Base-by-base conservation (phyloP, 495 filamentous ascomycete genomes). In the Aspergillus bertholletiae region DNA sequence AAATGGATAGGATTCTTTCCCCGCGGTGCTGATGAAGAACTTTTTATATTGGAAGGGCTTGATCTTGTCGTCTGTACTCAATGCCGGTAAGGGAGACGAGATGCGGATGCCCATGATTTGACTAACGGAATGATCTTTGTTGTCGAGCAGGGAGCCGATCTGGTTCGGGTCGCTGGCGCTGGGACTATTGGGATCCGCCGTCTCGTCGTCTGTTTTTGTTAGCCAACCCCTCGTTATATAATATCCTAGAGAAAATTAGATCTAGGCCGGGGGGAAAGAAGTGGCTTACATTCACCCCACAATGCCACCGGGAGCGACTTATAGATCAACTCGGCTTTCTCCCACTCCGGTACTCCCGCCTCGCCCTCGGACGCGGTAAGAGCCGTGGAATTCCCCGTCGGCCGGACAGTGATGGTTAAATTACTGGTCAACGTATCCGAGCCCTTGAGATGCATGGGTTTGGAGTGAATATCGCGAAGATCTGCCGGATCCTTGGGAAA, bases 361-460 rank as follows among this genome's bases (percentile, higher is more conserved):
- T 5, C 9, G 9, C 5, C 27, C 27, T 5, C 9, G 5, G 9
- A 9, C 27, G 5, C 9, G 27, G 27, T 5, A 5, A 5, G 27
- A 5, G 5, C 9, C 27, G 27, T 5, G 27, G 27, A 28, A 28
- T 5, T 28, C 5, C 5, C 27, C 27, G 27, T 28, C n/a, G n/a
- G n/a, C n/a, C n/a, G n/a, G 44, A 46, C 15, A 3, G 8, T 46
- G 0, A 46, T 22, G 3, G 44, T 46, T 21, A 46, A 22, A 22
- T 18, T 24, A 22, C 44, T 46, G 17, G 44, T 23, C 20, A 46
- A 22, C 1, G 46, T 15, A 49, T 30, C 18, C 22, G 21, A 4
- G 1, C 18, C 23, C 46, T 28, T 34, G 2, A 51, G 30, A 2
- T 48, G 30, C 55, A 58, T 56, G 27, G 56, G 56, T 26, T 46